Evolutionary conservation across 1,284 basidiomycete genomes (phyloP).

Genomic region (Ceratobasidium sp.): DNA sequence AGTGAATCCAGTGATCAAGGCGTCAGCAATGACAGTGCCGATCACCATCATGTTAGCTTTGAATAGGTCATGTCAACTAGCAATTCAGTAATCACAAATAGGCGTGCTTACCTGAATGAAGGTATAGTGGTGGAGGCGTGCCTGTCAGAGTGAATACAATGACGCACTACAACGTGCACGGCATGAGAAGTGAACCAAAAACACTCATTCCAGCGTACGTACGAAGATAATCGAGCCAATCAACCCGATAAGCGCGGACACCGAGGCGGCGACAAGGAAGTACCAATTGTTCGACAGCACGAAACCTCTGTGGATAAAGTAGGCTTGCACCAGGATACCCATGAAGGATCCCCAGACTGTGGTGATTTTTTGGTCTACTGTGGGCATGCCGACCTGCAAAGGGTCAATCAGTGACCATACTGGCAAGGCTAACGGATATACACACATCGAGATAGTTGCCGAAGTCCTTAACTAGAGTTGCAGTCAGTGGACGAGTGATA

Average conservation of each 20-base stretch:
- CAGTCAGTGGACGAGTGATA: background rate
- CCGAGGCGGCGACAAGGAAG: constrained; percentile 17
- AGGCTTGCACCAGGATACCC: constrained; percentile 28
- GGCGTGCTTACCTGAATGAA: constrained; percentile 10
- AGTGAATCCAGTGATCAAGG: constrained; percentile 28
- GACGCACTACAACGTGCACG: background rate
- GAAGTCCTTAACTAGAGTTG: constrained; percentile 27
- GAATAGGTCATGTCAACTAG: background rate
- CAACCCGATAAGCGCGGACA: constrained; percentile 16
- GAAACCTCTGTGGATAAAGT: constrained; percentile 26
- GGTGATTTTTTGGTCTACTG: constrained; percentile 17
- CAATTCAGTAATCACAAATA: too few relatives aligned
- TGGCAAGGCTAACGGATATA: background rate
- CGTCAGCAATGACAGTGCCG: constrained; percentile 32
- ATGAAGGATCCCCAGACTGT: constrained; percentile 27
- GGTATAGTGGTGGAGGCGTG: background rate
- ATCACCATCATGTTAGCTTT: constrained; percentile 29
- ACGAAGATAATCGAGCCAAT: constrained; percentile 25
- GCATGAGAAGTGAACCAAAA: background rate
- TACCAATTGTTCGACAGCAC: constrained; percentile 32
- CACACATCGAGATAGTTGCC: constrained; percentile 26
- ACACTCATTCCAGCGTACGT: background rate
- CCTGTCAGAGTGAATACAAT: constrained; percentile 2
- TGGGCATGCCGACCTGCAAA: constrained; percentile 11
- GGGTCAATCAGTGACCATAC: background rate